phyloP scores from a whole-genome alignment of 176 grass and related monocot species.

The Triticum urartu region DNA sequence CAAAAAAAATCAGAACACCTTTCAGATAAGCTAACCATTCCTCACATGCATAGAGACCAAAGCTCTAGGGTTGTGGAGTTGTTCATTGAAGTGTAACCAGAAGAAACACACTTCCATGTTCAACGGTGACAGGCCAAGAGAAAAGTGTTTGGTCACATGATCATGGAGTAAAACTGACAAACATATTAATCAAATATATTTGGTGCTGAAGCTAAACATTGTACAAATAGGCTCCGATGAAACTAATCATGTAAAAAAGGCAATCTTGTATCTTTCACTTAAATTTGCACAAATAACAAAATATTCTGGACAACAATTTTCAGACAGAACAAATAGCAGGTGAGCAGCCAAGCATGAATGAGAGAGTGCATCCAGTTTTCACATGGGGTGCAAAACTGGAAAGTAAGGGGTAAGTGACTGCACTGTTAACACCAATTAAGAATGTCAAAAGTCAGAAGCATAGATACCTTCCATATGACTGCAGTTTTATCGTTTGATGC shows the following conservation, averaged over 20 bases:
- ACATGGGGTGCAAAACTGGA: not conserved
- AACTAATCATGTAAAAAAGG: slow-evolving; percentile 6
- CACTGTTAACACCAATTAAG: slow-evolving; percentile 17
- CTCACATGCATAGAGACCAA: not conserved
- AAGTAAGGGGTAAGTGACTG: not conserved
- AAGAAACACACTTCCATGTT: slow-evolving; percentile 15
- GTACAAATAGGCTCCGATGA: not conserved
- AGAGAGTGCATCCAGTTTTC: slow-evolving; percentile 1
- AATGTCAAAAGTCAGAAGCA: not conserved
- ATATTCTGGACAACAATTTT: not conserved
- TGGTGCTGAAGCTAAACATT: not conserved
- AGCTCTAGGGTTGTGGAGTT: not conserved
- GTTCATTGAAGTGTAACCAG: not conserved
- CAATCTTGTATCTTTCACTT: not conserved
- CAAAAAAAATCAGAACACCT: not conserved
- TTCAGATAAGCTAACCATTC: not conserved
- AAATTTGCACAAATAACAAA: slow-evolving; percentile 3
- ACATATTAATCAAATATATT: slow-evolving; percentile 11
- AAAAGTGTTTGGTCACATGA: slow-evolving; percentile 4
- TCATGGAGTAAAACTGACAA: not conserved
- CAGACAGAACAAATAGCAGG: not conserved
- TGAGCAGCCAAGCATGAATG: not conserved
- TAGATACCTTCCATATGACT: slow-evolving; percentile 96
- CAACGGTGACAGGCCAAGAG: not conserved
- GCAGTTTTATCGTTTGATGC: slow-evolving; percentile 77